Evolutionary conservation across 2,329 filamentous ascomycete species (phyloP), one percentile per base, ranked within the genome.

Genomic region (Scytalidium lignicola): DNA sequence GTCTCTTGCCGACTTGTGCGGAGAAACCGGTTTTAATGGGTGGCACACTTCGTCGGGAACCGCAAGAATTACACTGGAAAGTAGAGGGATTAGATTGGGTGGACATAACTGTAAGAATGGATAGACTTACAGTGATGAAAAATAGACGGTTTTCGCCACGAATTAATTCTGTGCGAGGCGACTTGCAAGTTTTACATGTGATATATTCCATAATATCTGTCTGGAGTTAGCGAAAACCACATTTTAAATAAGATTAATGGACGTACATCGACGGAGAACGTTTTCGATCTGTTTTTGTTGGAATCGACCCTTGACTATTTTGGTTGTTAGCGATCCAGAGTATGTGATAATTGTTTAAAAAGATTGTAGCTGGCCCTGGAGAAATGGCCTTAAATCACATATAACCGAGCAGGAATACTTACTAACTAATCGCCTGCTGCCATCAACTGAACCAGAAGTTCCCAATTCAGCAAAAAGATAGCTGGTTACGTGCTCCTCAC

Each of bases 11-110:
- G 71, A 99, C 88, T 75, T 97, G 93, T 71, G 93, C 93, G 65
- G 91, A 95, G 90, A 99, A 99, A 90, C 93, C 93, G 54, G 90
- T 96, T 85, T 99, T 99, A 86, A 99, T 99, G 60, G 93, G 91
- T 53, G 90, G 90, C 68, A 97, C 92, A 65, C 85, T 90, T 68
- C 91, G 86, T 72, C 92, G 79, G 46, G 83, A 88, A 56, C 85
- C 85, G 64, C 86, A 90, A 51, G 85, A 86, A 75, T 93, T 96
- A 83, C 92, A 96, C 32, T 37, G 15, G 32, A 37, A 37, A 17
- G 5, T 26, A 26, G 32, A 37, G 32, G 15, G 32, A 5, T 13
- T 28, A 7, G 26, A 7, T 28, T 28, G 13, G 26, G 10, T 37
- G 10, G 32, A 37, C 5, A 37, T 37, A 17, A 37, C 10, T 9